phyloP scores from a whole-genome alignment of 306 rosid species.

The Styphnolobium japonicum region DNA sequence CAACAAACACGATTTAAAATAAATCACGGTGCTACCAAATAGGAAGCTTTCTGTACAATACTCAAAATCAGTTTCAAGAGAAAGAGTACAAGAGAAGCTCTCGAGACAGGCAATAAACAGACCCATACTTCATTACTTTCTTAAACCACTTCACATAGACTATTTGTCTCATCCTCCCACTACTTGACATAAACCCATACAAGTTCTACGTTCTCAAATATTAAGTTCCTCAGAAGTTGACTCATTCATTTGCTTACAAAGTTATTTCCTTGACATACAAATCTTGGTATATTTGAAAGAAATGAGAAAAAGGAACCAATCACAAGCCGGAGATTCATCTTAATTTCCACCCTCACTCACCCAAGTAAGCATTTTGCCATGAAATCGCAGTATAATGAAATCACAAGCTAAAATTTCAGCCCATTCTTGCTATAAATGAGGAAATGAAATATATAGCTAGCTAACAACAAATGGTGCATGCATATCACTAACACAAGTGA shows the following conservation, averaged over 20 bases:
- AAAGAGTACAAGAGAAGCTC: not conserved
- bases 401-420: not conserved
- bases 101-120: not conserved
- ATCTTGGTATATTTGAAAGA: not conserved
- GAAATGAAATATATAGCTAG: not conserved
- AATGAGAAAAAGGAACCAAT: not conserved
- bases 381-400: not conserved
- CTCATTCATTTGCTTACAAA: not conserved
- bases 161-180: not conserved
- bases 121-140: not conserved
- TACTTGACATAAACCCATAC: not conserved
- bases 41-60: not conserved
- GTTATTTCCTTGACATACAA: not conserved
- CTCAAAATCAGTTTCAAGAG: not conserved
- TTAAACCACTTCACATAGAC: not conserved
- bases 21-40: not conserved
- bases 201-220: not conserved
- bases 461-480: not conserved
- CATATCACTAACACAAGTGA: not conserved
- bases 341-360: not conserved
- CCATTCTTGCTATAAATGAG: not conserved
- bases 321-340: not conserved
- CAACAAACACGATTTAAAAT: not conserved
- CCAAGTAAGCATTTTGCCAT: not conserved
- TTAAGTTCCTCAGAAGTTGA: not conserved